A percentile compares a stretch with the other conserved stretches of the same genome.
phyloP scores from a whole-genome alignment of 2,329 filamentous ascomycete species.

The Trichothecium sympodiale region DNA sequence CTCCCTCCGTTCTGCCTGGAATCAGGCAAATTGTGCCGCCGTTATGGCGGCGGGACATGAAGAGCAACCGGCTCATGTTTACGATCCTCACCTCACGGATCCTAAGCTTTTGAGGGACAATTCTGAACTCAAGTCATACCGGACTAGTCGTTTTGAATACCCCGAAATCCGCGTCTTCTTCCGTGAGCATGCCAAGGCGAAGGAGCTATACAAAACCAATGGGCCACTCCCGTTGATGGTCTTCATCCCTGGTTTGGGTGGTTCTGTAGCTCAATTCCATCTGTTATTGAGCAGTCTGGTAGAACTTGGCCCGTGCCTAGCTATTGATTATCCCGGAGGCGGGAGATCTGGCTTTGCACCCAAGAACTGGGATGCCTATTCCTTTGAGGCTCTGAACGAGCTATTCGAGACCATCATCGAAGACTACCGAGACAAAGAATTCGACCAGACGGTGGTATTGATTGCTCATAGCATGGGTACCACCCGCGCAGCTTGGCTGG shows the following conservation, averaged over 20 bases:
- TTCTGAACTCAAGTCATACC: slow-evolving; percentile 60
- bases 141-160: slow-evolving; percentile 61
- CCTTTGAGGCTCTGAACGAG: slow-evolving; percentile 61
- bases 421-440: slow-evolving; percentile 53
- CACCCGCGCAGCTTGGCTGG: slow-evolving; percentile 62
- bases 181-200: slow-evolving; percentile 69
- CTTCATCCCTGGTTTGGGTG: slow-evolving; percentile 88
- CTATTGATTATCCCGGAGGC: slow-evolving; percentile 84
- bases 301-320: slow-evolving; percentile 68
- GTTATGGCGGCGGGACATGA: slow-evolving; percentile 12
- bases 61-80: slow-evolving; percentile 12
- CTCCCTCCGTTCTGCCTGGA: no score
- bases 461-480: slow-evolving; percentile 89
- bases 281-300: slow-evolving; percentile 70
- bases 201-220: slow-evolving; percentile 64
- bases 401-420: slow-evolving; percentile 67
- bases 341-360: slow-evolving; percentile 69
- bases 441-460: slow-evolving; percentile 62
- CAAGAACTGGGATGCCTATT: slow-evolving; percentile 67
- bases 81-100: slow-evolving; percentile 46
- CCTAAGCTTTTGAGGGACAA: slow-evolving; percentile 72
- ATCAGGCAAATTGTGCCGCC: no score
- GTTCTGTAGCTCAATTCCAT: slow-evolving; percentile 80
- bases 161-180: slow-evolving; percentile 73
- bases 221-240: slow-evolving; percentile 73